Percentiles rank a stretch among this genome's conserved stretches.
These are phyloP conservation scores for Candida sp. DNA, from an alignment of 1,139 yeast species.

Conservation along the genomic window DNA sequence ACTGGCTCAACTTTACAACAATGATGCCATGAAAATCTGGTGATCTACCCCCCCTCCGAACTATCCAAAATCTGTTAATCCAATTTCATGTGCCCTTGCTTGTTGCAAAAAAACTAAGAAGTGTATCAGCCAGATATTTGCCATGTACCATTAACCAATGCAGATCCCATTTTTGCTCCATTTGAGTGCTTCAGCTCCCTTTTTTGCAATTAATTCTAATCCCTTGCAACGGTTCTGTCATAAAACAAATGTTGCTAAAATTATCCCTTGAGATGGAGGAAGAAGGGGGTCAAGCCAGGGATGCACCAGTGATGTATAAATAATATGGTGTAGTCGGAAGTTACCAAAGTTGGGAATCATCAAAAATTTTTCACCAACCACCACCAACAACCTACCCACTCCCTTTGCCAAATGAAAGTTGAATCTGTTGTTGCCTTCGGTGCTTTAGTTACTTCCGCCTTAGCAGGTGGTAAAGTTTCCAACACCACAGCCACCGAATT, in stretches of 20 bases:
- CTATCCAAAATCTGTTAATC: no score
- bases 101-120: neutral
- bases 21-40: neutral
- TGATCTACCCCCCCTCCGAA: neutral
- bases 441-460: neutral
- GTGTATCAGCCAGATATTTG: constrained; percentile 1
- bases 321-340: neutral
- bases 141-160: neutral
- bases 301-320: neutral
- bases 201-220: neutral
- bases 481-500: neutral
- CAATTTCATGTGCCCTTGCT: neutral
- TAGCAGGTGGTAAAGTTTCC: neutral
- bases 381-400: neutral
- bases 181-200: neutral
- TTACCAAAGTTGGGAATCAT: neutral
- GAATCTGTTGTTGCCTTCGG: neutral
- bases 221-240: neutral
- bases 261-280: neutral
- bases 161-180: neutral
- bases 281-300: neutral
- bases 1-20: neutral
- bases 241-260: neutral
- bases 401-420: neutral
- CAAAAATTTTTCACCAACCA: neutral